Evolutionary conservation across 2,329 filamentous ascomycete genomes (phyloP).

Genomic region (Fusarium goolgardi): DNA sequence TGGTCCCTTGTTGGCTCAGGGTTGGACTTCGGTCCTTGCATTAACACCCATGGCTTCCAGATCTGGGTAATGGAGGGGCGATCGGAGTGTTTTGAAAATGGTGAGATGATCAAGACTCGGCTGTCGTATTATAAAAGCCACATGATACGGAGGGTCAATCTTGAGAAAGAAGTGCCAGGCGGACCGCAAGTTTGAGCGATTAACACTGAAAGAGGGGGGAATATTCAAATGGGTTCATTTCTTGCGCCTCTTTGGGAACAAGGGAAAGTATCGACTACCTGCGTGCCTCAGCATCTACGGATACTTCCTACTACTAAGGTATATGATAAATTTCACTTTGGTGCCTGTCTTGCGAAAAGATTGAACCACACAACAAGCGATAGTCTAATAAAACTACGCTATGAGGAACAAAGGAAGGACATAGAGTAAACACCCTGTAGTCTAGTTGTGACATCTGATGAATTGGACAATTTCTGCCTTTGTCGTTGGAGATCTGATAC

Average conservation of each 20-base stretch:
- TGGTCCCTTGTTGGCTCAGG: conserved; percentile 4
- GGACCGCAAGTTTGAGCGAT: neutral
- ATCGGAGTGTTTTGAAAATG: conserved; percentile 17
- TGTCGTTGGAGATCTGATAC: neutral
- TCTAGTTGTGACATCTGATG: neutral
- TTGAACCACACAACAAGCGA: no score
- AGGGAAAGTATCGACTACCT: neutral
- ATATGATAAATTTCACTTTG: neutral
- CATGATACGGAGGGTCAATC: conserved; percentile 5
- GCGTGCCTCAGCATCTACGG: neutral
- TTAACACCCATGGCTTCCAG: conserved; percentile 17
- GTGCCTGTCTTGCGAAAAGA: neutral
- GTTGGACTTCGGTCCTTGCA: conserved; percentile 1
- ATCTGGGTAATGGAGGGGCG: conserved; percentile 26
- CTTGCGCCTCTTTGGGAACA: neutral
- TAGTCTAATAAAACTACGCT: neutral
- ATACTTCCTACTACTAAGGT: no score
- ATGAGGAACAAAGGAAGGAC: neutral
- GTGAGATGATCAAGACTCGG: conserved; percentile 34
- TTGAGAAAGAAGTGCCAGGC: neutral
- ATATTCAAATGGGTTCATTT: neutral
- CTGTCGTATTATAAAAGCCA: conserved; percentile 17
- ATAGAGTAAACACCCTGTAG: neutral
- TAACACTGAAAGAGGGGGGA: neutral
- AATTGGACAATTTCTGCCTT: neutral